Evolutionary conservation across 164 flowering plant species (phyloP).

Genomic region (Annona cherimola): DNA sequence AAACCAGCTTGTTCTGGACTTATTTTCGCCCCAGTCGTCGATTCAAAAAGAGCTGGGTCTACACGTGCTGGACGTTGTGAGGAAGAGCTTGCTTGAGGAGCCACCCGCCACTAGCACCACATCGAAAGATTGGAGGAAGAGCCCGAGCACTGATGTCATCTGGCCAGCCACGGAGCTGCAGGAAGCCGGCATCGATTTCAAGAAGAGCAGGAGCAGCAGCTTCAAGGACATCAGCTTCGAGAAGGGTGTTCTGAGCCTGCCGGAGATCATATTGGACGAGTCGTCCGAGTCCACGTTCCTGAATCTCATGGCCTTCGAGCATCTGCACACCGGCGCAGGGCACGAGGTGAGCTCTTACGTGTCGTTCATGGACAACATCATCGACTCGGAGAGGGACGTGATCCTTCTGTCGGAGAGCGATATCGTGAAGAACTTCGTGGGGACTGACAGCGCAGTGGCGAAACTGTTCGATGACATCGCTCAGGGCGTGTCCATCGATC

Average conservation of each 20-base stretch:
- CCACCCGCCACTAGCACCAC: not conserved
- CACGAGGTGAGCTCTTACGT: constrained; percentile 45
- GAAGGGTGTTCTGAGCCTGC: constrained; percentile 42
- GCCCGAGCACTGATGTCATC: no score
- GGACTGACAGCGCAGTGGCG: constrained; percentile 54
- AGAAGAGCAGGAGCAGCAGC: constrained; percentile 31
- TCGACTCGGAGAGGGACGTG: constrained; percentile 42
- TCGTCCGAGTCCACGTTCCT: constrained; percentile 41
- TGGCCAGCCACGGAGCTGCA: constrained; percentile 40
- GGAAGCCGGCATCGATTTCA: constrained; percentile 47
- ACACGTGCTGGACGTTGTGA: constrained; percentile 36
- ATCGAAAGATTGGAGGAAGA: no score
- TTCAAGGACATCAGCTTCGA: constrained; percentile 41
- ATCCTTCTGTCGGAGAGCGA: constrained; percentile 28
- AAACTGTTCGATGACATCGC: constrained; percentile 45
- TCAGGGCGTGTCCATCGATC: constrained; percentile 41
- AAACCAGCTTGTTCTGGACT: no score
- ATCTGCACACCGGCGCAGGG: constrained; percentile 48
- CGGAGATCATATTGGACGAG: constrained; percentile 36
- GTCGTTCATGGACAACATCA: constrained; percentile 55
- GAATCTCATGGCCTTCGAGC: constrained; percentile 54
- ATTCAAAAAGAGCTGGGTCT: no score
- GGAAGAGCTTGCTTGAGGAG: constrained; percentile 28
- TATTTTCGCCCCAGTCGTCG: no score
- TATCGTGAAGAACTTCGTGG: constrained; percentile 42